Evolutionary conservation across 1,139 yeast genomes (phyloP), one percentile per base, ranked within the genome.

Genomic region (Hemisphaericaspora xylofermentans): DNA sequence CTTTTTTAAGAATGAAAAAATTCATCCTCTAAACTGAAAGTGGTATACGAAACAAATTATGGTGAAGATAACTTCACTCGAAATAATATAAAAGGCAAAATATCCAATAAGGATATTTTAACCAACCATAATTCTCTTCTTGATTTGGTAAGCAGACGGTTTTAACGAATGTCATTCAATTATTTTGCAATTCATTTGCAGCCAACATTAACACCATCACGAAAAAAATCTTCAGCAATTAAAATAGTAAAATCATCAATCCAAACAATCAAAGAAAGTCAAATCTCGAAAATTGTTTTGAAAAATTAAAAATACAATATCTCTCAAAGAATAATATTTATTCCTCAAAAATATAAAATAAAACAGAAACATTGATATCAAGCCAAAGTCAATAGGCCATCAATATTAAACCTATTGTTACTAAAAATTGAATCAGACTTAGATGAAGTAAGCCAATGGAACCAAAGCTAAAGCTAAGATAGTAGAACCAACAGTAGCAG

Each of bases 381-480:
- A 16, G 13, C 33, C 13, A 6, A 16, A 29, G 22, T 13, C 6
- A 5, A 16, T 6, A 12, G 14, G 14, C 7, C 3, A 26, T 12
- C 7, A 6, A 12, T 12, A n/a, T 21, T 21, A n/a, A 25, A 26
- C 28, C 18, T 7, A 28, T 28, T 15, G 2, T 7, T 12, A 17
- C 5, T n/a, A 24, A 10, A 16, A 29, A 16, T 10, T 16, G 12
- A 14, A 33, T 33, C 31, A 34, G 24, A 19, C 44, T 45, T 50
- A 50, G 17, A 50, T 33, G 33, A 60, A 52, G 57, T 58, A 58
- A 44, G 61, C 64, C 39, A 61, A 55, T 44, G 66, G 64, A 34
- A 60, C 46, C 41, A 60, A 58, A 40, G 57, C 52, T 41, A 59
- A 43, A 39, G 63, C 64, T 33, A 58, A 48, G 46, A 56, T 39